Evolutionary conservation across 1,284 basidiomycete species (phyloP).

Genomic region (Gymnopus androsaceus): DNA sequence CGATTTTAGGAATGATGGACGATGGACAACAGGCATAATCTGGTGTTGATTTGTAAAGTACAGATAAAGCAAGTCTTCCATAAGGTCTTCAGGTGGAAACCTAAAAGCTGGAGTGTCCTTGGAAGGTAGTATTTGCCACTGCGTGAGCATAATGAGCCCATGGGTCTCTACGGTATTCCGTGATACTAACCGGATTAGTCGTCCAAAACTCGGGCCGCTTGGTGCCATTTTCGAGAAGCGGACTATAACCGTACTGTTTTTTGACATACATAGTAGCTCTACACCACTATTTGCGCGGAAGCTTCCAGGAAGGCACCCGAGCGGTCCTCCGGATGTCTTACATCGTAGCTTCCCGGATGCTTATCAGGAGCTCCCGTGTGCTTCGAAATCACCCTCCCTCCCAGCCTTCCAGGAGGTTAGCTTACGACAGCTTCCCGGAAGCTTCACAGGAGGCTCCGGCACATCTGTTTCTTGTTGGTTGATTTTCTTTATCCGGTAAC

Average conservation of each 20-base stretch:
- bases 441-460: too few relatives aligned
- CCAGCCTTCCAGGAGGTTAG: too few relatives aligned
- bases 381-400: too few relatives aligned
- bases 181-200: slow-evolving; percentile 22
- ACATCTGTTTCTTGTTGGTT: too few relatives aligned
- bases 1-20: slow-evolving; percentile 57
- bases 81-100: slow-evolving; percentile 58
- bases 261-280: slow-evolving; percentile 53
- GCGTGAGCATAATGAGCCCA: background rate
- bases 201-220: slow-evolving; percentile 25
- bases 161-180: background rate
- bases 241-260: slow-evolving; percentile 38
- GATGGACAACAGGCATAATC: slow-evolving; percentile 61
- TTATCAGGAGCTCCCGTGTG: too few relatives aligned
- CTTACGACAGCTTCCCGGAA: too few relatives aligned
- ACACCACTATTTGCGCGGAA: too few relatives aligned
- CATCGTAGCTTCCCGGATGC: too few relatives aligned
- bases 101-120: slow-evolving; percentile 13
- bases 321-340: too few relatives aligned
- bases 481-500: too few relatives aligned
- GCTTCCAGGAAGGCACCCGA: too few relatives aligned
- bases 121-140: slow-evolving; percentile 32
- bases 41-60: slow-evolving; percentile 60
- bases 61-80: slow-evolving; percentile 52
- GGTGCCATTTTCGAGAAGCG: background rate